Evolutionary conservation across 306 rosid genomes (phyloP), one percentile per base, ranked within the genome.

Genomic region (Corylus avellana): DNA sequence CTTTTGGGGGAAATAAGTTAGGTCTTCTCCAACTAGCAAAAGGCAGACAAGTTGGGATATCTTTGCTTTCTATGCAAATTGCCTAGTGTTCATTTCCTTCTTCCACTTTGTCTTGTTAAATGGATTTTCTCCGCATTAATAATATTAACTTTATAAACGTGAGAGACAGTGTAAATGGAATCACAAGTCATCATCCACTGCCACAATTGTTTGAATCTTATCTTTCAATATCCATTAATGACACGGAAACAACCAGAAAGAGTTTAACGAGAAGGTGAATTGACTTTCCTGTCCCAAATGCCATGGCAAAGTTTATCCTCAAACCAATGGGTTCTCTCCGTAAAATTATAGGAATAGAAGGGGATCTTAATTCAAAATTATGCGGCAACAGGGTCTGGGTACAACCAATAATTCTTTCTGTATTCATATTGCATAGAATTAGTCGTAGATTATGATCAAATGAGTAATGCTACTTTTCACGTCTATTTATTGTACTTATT

Each of bases 1-100:
- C 1, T 22, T 22, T 22, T 8, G 13, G 1, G 11, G 46, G 12
- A 5, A 16, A 14, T 18, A 67, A 42, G 51, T 67, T 67, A 12
- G 80, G 80, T 37, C 66, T 7, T 53, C 13, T 68, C 5, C 59
- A 25, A 66, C 64, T 63, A 17, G 73, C 63, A 67, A 4, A 39
- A 35, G 47, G 25, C 10, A 48, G 67, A 37, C 55, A 72, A 59
- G 58, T 22, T 78, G 73, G 32, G 22, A 13, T 67, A 53, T 32
- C 70, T 77, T 77, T 64, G 9, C 79, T 75, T 78, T 75, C 27
- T 73, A 18, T 44, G 54, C 70, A 74, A 32, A 32, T 32, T 42
- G 46, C 46, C 6, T 74, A 67, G 79, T 9, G 82, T 47, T 56
- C 73, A 54, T 82, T 77, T 72, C 56, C 47, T 10, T 10, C 0